Conservation (phyloP, 2,329 filamentous ascomycete genomes). For the Juglanconis sp. region DNA sequence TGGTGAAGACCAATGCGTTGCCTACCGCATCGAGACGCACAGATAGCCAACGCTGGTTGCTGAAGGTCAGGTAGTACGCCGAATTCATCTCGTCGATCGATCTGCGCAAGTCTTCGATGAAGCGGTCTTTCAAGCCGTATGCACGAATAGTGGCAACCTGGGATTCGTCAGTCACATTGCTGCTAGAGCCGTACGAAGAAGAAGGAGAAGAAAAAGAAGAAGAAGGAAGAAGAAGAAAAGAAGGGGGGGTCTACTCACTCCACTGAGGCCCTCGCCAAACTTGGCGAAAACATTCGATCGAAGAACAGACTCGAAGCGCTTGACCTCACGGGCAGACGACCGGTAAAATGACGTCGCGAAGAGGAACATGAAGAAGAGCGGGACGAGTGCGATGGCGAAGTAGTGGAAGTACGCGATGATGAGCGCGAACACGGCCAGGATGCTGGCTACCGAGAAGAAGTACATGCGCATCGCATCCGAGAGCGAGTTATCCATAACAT, state of each 20-base stretch:
- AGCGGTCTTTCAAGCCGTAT: conserved; percentile 59
- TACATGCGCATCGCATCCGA: conserved; percentile 66
- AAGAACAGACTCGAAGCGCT: conserved; percentile 65
- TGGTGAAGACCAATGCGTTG: conserved; percentile 79
- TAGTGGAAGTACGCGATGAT: conserved; percentile 67
- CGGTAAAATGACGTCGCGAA: conserved; percentile 64
- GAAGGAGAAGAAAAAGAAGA: neutral
- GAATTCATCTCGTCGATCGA: conserved; percentile 89
- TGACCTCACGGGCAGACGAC: conserved; percentile 64
- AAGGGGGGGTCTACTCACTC: conserved; percentile 32
- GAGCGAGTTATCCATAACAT: conserved; percentile 68
- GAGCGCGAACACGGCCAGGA: conserved; percentile 59
- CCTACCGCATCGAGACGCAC: conserved; percentile 82
- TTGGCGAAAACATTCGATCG: conserved; percentile 62
- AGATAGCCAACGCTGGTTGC: conserved; percentile 91
- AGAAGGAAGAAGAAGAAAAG: neutral
- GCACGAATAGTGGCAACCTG: conserved; percentile 56
- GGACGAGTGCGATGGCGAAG: conserved; percentile 62
- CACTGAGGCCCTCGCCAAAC: conserved; percentile 63
- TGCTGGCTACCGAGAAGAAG: conserved; percentile 60
- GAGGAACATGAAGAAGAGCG: conserved; percentile 58
- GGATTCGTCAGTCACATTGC: too few species aligned
- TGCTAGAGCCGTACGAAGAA: too few species aligned
- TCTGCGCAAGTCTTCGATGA: conserved; percentile 58
- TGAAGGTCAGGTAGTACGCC: conserved; percentile 92